Conservation (phyloP, 345 rosid species). For the Camelina laxa region DNA sequence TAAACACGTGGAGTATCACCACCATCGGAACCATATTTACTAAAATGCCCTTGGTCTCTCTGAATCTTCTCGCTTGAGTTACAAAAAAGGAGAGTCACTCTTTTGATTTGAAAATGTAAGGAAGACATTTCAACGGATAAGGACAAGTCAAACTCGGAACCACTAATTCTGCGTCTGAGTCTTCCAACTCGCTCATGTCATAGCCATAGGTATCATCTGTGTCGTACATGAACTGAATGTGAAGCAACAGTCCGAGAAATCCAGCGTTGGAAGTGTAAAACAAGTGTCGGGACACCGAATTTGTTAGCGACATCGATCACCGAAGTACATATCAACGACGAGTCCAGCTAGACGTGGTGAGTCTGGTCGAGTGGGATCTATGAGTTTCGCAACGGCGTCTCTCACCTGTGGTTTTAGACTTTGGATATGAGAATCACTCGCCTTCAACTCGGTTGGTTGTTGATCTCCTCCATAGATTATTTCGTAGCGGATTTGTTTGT, state of each 20-base stretch:
- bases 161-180: conserved; percentile 41
- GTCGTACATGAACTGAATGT: conserved; percentile 36
- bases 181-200: conserved; percentile 38
- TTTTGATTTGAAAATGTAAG: background rate
- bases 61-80: conserved; percentile 20
- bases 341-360: conserved; percentile 50
- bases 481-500: conserved; percentile 26
- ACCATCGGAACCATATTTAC: conserved; percentile 49
- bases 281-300: conserved; percentile 50
- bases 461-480: conserved; percentile 31
- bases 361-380: background rate
- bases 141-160: conserved; percentile 46
- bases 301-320: conserved; percentile 56
- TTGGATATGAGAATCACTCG: conserved; percentile 30
- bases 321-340: conserved; percentile 50
- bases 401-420: conserved; percentile 37
- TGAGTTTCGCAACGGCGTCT: conserved; percentile 38
- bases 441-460: conserved; percentile 3
- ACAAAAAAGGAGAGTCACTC: background rate
- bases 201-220: background rate
- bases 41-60: conserved; percentile 25
- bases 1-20: conserved; percentile 36
- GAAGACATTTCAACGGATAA: conserved; percentile 45
- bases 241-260: conserved; percentile 40
- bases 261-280: conserved; percentile 50